Conservation (phyloP, 768 basidiomycete genomes). For the Xerocomus brunneocitrinus region DNA sequence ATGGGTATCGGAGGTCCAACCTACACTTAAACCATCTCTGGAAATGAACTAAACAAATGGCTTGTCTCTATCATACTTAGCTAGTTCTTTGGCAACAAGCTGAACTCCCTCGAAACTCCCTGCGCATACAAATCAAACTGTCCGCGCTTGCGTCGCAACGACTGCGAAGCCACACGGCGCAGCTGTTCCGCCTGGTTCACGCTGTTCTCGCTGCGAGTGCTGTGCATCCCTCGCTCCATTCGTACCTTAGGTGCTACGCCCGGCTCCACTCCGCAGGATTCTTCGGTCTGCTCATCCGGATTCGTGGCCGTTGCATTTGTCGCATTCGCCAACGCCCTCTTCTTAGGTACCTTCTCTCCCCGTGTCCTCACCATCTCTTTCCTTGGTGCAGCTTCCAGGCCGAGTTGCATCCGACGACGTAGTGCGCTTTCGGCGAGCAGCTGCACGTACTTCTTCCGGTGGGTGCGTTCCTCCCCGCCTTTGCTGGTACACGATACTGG, state of each 20-base stretch:
- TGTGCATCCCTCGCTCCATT: not conserved
- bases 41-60: too few species aligned
- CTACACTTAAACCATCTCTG: too few species aligned
- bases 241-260: not conserved
- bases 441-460: constrained; percentile 17
- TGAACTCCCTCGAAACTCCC: constrained; percentile 13
- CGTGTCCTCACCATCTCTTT: not conserved
- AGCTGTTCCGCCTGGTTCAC: not conserved
- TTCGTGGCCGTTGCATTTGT: constrained; percentile 2
- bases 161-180: not conserved
- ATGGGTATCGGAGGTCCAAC: not conserved
- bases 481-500: not conserved
- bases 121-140: constrained; percentile 16
- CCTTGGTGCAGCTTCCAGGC: not conserved
- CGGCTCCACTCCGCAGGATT: not conserved
- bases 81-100: constrained; percentile 4
- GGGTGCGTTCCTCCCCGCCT: not conserved
- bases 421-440: constrained; percentile 18
- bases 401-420: constrained; percentile 15
- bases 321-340: constrained; percentile 12
- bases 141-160: constrained; percentile 6
- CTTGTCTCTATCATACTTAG: too few species aligned
- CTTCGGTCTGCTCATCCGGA: not conserved
- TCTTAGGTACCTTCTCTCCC: constrained; percentile 1
- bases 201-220: constrained; percentile 12